Evolutionary conservation across 306 rosid genomes (phyloP).

Genomic region (Quercus berberidifolia): DNA sequence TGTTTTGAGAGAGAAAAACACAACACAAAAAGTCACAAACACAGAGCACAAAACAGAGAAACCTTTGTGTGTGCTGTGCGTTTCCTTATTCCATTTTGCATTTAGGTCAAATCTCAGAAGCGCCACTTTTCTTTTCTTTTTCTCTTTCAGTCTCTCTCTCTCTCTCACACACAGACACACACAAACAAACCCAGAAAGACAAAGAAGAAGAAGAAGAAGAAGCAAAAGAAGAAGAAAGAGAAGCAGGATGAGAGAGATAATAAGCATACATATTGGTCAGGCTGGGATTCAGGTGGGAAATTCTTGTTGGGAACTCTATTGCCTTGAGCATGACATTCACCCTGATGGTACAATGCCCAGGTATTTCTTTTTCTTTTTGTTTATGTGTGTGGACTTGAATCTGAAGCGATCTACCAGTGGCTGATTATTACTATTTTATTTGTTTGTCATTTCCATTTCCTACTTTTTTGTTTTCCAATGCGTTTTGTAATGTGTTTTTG

Average conservation of each 20-base stretch:
- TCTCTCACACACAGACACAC: background rate
- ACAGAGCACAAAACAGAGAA: too few relatives aligned
- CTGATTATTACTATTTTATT: too few relatives aligned
- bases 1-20: too few relatives aligned
- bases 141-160: background rate
- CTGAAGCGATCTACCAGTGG: too few relatives aligned
- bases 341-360: constrained; percentile 96
- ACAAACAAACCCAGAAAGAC: background rate
- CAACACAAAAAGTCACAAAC: too few relatives aligned
- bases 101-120: too few relatives aligned
- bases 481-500: too few relatives aligned
- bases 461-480: too few relatives aligned
- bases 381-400: too few relatives aligned
- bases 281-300: constrained; percentile 98
- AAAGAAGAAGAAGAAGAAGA: background rate
- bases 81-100: too few relatives aligned
- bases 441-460: too few relatives aligned
- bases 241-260: constrained; percentile 77
- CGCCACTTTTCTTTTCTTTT: background rate
- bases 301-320: constrained; percentile 99
- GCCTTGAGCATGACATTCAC: constrained; percentile 96
- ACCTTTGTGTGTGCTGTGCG: too few relatives aligned
- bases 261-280: constrained; percentile 95
- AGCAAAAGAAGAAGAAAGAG: background rate
- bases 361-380: background rate